Base-by-base conservation (phyloP, 495 filamentous ascomycete species). In the Tricharina praecox region DNA sequence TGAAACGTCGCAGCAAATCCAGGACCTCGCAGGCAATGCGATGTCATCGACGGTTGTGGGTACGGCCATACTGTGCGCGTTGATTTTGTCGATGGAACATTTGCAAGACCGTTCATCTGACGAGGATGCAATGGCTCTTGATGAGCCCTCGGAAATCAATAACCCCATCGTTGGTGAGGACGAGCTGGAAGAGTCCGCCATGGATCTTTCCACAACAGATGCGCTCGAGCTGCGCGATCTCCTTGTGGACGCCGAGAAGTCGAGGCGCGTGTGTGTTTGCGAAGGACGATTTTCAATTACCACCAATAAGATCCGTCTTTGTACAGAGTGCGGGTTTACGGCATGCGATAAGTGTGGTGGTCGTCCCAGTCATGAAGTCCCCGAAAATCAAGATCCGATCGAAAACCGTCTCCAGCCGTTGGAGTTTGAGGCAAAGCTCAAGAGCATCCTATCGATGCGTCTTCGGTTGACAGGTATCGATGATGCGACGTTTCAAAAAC, bases 41-140 rank as follows among this genome's bases (percentile, higher is more conserved):
- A 93, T 93, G 85, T 73, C 72, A 2, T 73, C 78, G 2, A 80
- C 84, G 0, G 78, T 84, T 5, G 75, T 87, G 3, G 78, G 80
- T 1, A 67, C 73, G 2, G 70, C 72, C 1, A 68, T 82, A 4
- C 49, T 82, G 0, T 53, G 70, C 15, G 69, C 70, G 0, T 55
- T 82, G 20, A 70, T 75, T 18, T 28, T 51, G 16, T 36, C 48
- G 23, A 48, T 39, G 41, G 48, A 58, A 16, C 40, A 15, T 26
- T 2, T 13, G 18, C 15, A 20, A 41, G 13, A 24, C 15, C 19
- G 43, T 39, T 10, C 42, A 2, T 5, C n/a, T 45, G n/a, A n/a
- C n/a, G 34, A 59, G 8, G 54, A 59, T 33, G 46, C 35, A 15
- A 56, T 62, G 52, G 55, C 55, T 30, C 11, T 60, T 20, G 51